These are phyloP conservation scores for Aspergillus tamarii DNA, from an alignment of 2,329 filamentous ascomycete species.

Conservation along the genomic window DNA sequence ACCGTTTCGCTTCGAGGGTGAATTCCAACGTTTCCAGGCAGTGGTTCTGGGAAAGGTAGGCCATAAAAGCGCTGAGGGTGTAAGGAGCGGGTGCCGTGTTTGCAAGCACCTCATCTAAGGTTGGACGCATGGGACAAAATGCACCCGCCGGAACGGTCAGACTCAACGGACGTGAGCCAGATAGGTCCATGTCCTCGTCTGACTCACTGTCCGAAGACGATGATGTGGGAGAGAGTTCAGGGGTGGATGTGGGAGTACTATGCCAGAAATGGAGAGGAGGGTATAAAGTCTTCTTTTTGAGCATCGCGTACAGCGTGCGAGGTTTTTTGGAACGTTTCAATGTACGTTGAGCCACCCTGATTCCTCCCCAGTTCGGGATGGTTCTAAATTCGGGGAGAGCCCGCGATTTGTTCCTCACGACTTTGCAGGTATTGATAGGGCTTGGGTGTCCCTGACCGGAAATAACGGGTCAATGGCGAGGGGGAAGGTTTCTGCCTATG, in stretches of 20 bases:
- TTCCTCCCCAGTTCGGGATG: slow-evolving; percentile 14
- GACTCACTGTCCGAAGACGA: slow-evolving; percentile 47
- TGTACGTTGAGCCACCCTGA: slow-evolving; percentile 20
- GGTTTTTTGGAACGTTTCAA: slow-evolving; percentile 19
- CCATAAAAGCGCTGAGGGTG: slow-evolving; percentile 91
- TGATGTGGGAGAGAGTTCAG: slow-evolving; percentile 47
- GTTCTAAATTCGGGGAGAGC: slow-evolving; percentile 1
- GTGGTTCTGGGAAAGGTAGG: slow-evolving; percentile 94
- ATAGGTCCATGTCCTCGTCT: slow-evolving; percentile 48
- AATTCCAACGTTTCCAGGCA: slow-evolving; percentile 97
- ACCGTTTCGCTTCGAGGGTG: slow-evolving; percentile 89
- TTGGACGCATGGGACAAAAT: slow-evolving; percentile 61
- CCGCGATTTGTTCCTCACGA: background rate
- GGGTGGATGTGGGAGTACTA: slow-evolving; percentile 48
- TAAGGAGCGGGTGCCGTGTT: slow-evolving; percentile 86
- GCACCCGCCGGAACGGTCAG: slow-evolving; percentile 44
- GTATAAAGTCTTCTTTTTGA: slow-evolving; percentile 41
- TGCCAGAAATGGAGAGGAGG: slow-evolving; percentile 42
- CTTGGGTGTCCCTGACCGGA: background rate
- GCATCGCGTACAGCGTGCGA: slow-evolving; percentile 41
- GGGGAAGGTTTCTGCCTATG: background rate
- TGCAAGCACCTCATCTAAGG: slow-evolving; percentile 82
- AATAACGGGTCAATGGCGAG: background rate
- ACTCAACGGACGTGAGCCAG: slow-evolving; percentile 48
- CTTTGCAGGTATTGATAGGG: background rate